Percentiles rank a stretch among this genome's conserved stretches.
Conservation (phyloP, 352 stramenopile genomes). For the Phytopythium aichiense region DNA sequence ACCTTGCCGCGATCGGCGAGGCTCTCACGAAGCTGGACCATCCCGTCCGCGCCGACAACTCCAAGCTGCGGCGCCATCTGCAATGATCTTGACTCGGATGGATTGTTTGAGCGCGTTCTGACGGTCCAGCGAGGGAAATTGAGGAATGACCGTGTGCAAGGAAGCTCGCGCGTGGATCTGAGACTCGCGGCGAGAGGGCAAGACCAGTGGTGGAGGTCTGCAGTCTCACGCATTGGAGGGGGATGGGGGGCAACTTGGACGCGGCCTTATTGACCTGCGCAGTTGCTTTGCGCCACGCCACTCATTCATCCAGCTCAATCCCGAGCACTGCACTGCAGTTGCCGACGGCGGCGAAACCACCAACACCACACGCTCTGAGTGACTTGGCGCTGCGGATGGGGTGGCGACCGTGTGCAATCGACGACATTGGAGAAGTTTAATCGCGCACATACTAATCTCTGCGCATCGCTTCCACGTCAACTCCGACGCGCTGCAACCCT, state of each 20-base stretch:
- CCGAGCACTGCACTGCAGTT: neutral
- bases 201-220: conserved; percentile 1
- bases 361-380: neutral
- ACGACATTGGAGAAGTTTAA: neutral
- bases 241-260: conserved; percentile 1
- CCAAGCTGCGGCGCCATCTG: conserved; percentile 1
- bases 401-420: neutral
- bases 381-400: neutral
- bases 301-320: neutral
- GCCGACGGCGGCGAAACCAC: neutral
- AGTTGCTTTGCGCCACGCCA: neutral
- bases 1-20: neutral
- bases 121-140: conserved; percentile 5
- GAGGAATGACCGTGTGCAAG: neutral
- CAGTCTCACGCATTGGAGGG: neutral
- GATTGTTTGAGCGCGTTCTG: neutral
- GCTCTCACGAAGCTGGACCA: neutral
- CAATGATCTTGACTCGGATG: neutral
- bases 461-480: neutral
- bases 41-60: neutral
- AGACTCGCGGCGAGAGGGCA: no score
- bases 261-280: neutral
- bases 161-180: neutral
- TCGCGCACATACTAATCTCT: neutral
- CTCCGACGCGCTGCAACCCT: neutral